Evolutionary conservation across 257 asterid genomes (phyloP).

Genomic region (Nicotiana obtusifolia): DNA sequence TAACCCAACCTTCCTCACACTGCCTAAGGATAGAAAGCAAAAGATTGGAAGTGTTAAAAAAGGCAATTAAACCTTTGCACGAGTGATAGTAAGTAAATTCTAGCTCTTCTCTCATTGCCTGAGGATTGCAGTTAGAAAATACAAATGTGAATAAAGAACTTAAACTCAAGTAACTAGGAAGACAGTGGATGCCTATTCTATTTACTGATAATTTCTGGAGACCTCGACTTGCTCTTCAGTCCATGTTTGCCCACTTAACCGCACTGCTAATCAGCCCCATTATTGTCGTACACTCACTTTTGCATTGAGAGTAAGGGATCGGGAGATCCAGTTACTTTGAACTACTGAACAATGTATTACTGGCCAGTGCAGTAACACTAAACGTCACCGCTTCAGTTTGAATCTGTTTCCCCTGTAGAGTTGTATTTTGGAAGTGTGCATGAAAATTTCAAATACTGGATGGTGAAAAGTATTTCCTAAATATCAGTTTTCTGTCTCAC

Average conservation of each 20-base stretch:
- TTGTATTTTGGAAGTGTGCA: not conserved
- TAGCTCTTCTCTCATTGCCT: not conserved
- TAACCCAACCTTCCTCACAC: not conserved
- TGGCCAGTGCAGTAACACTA: not conserved
- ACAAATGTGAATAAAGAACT: not conserved
- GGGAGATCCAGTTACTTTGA: not conserved
- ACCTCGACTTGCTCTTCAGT: not conserved
- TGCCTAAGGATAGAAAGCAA: not conserved
- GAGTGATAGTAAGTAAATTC: not conserved
- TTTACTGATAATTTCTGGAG: not conserved
- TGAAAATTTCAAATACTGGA: not conserved
- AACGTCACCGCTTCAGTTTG: not conserved
- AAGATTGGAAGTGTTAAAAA: not conserved
- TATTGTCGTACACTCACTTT: not conserved
- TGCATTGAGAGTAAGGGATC: not conserved
- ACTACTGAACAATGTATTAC: not conserved
- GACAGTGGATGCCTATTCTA: not conserved
- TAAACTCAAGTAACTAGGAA: not conserved
- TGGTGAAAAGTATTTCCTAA: not conserved
- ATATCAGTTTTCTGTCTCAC: not conserved
- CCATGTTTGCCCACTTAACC: not conserved
- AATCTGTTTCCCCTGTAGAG: not conserved
- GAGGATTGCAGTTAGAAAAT: not conserved
- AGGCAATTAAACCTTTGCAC: not conserved
- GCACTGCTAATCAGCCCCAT: not conserved